These are phyloP conservation scores for Rhodotorula sp. DNA, from an alignment of 1,284 basidiomycete species.

Conservation along the genomic window DNA sequence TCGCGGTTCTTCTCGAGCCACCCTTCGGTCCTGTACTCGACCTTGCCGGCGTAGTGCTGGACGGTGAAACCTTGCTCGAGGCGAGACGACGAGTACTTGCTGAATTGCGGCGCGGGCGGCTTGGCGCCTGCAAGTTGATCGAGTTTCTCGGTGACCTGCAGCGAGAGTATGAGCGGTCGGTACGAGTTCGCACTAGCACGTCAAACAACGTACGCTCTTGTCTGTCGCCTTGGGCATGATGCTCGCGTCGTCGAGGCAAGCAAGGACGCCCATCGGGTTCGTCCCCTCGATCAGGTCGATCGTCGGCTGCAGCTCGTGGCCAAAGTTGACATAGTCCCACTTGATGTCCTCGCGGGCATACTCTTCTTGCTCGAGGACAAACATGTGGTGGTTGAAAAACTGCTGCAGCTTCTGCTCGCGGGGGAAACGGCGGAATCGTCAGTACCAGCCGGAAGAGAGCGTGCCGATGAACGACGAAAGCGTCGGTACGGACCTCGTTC, in stretches of 20 bases:
- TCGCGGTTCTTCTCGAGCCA: conserved; percentile 99
- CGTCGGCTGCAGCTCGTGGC: conserved; percentile 94
- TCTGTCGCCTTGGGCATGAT: conserved; percentile 99
- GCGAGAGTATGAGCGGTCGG: background rate
- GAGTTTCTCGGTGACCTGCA: conserved; percentile 39
- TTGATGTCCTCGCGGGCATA: conserved; percentile 95
- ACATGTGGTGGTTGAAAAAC: conserved; percentile 99
- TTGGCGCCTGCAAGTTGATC: conserved; percentile 23
- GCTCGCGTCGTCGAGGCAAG: conserved; percentile 94
- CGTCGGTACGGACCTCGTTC: conserved; percentile 63
- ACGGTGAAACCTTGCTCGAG: conserved; percentile 92
- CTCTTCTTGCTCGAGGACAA: conserved; percentile 98
- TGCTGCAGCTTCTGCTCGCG: conserved; percentile 71
- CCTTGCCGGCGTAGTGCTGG: conserved; percentile 93
- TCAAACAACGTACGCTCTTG: conserved; percentile 52
- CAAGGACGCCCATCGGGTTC: conserved; percentile 80
- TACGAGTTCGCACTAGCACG: too few species aligned
- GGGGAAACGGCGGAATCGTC: too few species aligned
- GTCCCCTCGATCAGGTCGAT: conserved; percentile 94
- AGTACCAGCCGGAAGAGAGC: background rate
- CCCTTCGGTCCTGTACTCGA: conserved; percentile 92
- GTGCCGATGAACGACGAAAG: background rate
- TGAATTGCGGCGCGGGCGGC: conserved; percentile 31
- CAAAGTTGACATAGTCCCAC: conserved; percentile 99
- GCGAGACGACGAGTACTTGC: conserved; percentile 82